These are phyloP conservation scores for Trichosporon asahii DNA, from an alignment of 1,284 basidiomycete genomes.

Conservation along the genomic window DNA sequence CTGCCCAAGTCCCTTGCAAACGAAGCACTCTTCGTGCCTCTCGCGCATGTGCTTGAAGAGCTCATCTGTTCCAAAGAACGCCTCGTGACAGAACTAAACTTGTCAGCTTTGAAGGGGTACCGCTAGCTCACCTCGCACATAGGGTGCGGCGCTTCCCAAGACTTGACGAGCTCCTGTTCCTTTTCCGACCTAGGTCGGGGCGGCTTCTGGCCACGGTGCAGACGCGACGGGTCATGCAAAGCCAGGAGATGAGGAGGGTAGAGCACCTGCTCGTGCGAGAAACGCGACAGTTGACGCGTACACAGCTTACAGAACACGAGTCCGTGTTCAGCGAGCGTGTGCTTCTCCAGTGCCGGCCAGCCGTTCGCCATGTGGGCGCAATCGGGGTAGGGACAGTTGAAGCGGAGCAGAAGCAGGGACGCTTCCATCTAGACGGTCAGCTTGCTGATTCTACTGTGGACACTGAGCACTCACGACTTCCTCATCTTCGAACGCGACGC, in stretches of 20 bases:
- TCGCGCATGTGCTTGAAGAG: slow-evolving; percentile 93
- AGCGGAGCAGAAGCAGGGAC: slow-evolving; percentile 80
- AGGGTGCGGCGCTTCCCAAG: slow-evolving; percentile 51
- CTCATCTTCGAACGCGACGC: slow-evolving; percentile 80
- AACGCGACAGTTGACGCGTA: slow-evolving; percentile 86
- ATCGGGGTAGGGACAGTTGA: slow-evolving; percentile 75
- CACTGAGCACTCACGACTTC: slow-evolving; percentile 60
- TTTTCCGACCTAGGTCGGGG: slow-evolving; percentile 41
- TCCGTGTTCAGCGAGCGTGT: slow-evolving; percentile 59
- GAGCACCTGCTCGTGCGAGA: slow-evolving; percentile 88
- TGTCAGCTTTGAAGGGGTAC: slow-evolving; percentile 30
- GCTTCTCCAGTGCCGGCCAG: slow-evolving; percentile 80
- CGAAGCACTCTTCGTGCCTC: slow-evolving; percentile 91
- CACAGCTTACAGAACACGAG: slow-evolving; percentile 85
- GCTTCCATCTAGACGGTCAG: slow-evolving; percentile 68
- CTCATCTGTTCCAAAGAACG: slow-evolving; percentile 88
- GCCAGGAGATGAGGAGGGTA: slow-evolving; percentile 69
- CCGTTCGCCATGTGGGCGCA: slow-evolving; percentile 81
- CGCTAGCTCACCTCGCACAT: slow-evolving; percentile 56
- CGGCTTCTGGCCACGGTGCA: slow-evolving; percentile 54
- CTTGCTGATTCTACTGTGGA: too few relatives aligned
- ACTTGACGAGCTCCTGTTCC: slow-evolving; percentile 47
- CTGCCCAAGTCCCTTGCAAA: slow-evolving; percentile 79
- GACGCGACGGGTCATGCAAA: slow-evolving; percentile 73
- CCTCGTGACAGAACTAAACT: slow-evolving; percentile 78